These are phyloP conservation scores for Eutypella sp. DNA, from an alignment of 2,329 filamentous ascomycete genomes.

Conservation along the genomic window DNA sequence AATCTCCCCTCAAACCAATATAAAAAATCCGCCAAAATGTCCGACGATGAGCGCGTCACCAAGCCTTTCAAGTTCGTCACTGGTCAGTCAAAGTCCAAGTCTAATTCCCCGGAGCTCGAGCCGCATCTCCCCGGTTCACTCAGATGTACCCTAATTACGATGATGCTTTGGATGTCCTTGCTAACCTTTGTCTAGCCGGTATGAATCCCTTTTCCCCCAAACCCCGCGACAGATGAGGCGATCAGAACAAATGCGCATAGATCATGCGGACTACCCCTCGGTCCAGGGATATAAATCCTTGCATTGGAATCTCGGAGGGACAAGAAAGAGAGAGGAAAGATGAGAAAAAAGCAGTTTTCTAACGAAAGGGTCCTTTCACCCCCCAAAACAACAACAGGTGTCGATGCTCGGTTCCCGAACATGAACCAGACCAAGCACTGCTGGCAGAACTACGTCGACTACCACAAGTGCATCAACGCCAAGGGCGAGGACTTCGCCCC, in stretches of 20 bases:
- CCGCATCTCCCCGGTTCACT: background rate
- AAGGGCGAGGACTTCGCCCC: conserved; percentile 98
- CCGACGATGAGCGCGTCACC: conserved; percentile 81
- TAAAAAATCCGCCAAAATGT: conserved; percentile 66
- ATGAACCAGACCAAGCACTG: conserved; percentile 99
- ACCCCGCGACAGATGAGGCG: too few relatives aligned
- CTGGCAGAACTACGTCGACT: conserved; percentile 99
- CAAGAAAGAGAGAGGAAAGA: too few relatives aligned
- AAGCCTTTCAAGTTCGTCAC: conserved; percentile 99
- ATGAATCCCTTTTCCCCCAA: conserved; percentile 22
- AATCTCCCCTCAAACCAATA: conserved; percentile 17
- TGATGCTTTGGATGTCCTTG: background rate
- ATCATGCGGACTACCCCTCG: too few relatives aligned
- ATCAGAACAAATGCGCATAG: too few relatives aligned
- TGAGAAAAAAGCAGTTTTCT: too few relatives aligned
- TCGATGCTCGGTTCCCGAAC: conserved; percentile 98
- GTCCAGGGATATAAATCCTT: too few relatives aligned
- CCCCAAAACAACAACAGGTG: too few relatives aligned
- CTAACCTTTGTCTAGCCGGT: conserved; percentile 36
- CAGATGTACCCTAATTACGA: background rate
- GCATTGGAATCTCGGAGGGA: background rate
- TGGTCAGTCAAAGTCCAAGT: conserved; percentile 63
- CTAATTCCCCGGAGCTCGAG: background rate
- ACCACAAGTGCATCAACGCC: conserved; percentile 98
- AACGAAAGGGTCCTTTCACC: conserved; percentile 11